phyloP scores from a whole-genome alignment of 208 protist species.

The Acanthamoeba sp. region DNA sequence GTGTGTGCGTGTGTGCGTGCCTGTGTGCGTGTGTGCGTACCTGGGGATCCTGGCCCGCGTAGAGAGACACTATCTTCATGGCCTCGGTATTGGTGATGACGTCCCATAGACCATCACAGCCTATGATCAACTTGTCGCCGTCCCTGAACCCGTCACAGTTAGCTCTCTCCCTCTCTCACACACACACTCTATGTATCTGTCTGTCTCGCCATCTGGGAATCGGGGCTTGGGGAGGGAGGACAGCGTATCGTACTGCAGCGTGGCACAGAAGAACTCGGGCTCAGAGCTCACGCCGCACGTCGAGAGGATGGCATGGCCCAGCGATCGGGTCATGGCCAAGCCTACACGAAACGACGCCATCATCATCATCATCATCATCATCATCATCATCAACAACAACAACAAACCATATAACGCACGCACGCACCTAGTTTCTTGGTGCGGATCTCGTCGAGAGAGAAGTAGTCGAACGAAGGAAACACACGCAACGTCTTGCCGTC shows the following conservation, averaged over 20 bases:
- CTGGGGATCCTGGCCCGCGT: constrained; percentile 72
- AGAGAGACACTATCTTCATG: constrained; percentile 63
- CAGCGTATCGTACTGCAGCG: background rate
- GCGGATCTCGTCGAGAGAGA: constrained; percentile 24
- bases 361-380: background rate
- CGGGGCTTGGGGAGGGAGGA: too few species aligned
- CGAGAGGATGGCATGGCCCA: constrained; percentile 54
- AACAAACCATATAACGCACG: background rate
- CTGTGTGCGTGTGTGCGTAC: background rate
- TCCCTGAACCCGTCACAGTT: background rate
- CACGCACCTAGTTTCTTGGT: constrained; percentile 66
- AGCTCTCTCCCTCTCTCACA: too few species aligned
- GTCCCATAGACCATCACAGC: constrained; percentile 73
- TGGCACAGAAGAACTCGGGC: constrained; percentile 68
- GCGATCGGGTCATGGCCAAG: constrained; percentile 72
- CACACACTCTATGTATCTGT: too few species aligned
- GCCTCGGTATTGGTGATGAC: constrained; percentile 51
- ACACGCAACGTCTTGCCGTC: constrained; percentile 65
- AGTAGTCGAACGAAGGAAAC: constrained; percentile 26
- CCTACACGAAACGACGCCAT: background rate
- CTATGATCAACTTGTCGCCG: constrained; percentile 63
- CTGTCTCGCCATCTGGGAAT: too few species aligned
- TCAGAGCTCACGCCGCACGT: constrained; percentile 51
- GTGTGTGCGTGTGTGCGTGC: background rate
- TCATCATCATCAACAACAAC: constrained; percentile 4